phyloP scores from a whole-genome alignment of 2,329 filamentous ascomycete genomes.

The Trichoderma asperellum region DNA sequence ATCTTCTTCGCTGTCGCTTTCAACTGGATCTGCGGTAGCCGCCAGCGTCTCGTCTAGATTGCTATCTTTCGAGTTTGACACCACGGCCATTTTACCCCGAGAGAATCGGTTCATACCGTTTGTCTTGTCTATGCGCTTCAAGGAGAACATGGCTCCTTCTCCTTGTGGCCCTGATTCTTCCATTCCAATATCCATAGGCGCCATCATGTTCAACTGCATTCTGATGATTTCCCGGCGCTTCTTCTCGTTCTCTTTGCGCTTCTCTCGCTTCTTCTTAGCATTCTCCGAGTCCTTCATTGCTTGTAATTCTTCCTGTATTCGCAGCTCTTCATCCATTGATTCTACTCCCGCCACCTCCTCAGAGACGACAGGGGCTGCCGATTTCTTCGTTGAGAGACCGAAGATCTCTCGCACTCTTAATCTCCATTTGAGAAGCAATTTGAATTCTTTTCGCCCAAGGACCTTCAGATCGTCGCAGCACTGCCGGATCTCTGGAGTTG shows the following conservation, averaged over 20 bases:
- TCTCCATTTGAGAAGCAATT: constrained; percentile 85
- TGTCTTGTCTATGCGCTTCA: constrained; percentile 80
- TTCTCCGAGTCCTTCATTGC: constrained; percentile 78
- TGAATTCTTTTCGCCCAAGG: constrained; percentile 92
- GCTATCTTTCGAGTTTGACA: constrained; percentile 60
- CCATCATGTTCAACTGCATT: constrained; percentile 96
- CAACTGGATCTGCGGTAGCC: constrained; percentile 58
- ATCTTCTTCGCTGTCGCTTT: constrained; percentile 80
- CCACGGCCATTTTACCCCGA: constrained; percentile 76
- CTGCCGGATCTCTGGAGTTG: constrained; percentile 76
- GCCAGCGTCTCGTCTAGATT: constrained; percentile 64
- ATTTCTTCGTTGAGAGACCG: constrained; percentile 79
- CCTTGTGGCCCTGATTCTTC: constrained; percentile 80
- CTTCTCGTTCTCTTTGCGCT: constrained; percentile 85
- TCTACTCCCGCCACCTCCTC: constrained; percentile 81
- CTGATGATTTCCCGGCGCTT: constrained; percentile 95
- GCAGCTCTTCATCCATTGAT: constrained; percentile 92
- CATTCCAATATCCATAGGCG: constrained; percentile 93
- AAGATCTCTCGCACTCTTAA: constrained; percentile 88
- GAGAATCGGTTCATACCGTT: constrained; percentile 63
- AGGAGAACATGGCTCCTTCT: constrained; percentile 81
- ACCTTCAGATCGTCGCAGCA: constrained; percentile 87
- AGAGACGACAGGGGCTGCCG: constrained; percentile 47
- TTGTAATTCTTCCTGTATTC: constrained; percentile 85
- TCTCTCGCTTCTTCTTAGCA: constrained; percentile 78